Conservation (phyloP, 371 early-diverging fungal genomes). For the Batkoa obscura region DNA sequence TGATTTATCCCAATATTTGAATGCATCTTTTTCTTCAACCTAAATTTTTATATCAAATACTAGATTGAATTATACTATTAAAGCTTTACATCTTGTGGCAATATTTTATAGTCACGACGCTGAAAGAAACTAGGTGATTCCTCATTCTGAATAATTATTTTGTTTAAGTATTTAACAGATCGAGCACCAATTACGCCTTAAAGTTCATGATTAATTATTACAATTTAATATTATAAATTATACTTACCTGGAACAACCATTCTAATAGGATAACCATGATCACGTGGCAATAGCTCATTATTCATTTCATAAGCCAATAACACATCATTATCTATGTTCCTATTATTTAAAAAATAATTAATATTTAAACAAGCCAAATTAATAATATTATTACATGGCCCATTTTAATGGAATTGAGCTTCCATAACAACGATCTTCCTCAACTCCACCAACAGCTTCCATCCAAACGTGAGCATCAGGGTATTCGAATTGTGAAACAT, state of each 20-base stretch:
- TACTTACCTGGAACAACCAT: conserved; percentile 45
- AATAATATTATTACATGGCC: conserved; percentile 17
- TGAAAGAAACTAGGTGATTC: conserved; percentile 56
- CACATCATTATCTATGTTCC: conserved; percentile 44
- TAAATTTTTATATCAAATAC: background rate
- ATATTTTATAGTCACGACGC: conserved; percentile 59
- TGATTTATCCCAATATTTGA: conserved; percentile 6
- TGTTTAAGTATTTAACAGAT: conserved; percentile 56
- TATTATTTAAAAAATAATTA: background rate
- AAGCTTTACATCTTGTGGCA: conserved; percentile 32
- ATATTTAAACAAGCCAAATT: background rate
- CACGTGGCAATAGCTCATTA: conserved; percentile 44
- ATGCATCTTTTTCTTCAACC: conserved; percentile 6
- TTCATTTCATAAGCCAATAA: conserved; percentile 81
- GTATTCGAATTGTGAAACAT: conserved; percentile 10
- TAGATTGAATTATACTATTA: background rate
- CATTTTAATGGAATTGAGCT: conserved; percentile 49
- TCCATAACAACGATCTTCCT: conserved; percentile 41
- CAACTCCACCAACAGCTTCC: conserved; percentile 41
- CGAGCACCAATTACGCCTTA: conserved; percentile 69
- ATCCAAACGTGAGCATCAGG: conserved; percentile 36
- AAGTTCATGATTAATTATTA: background rate
- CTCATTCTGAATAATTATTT: conserved; percentile 32
- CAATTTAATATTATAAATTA: background rate
- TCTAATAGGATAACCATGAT: conserved; percentile 68